phyloP scores from a whole-genome alignment of 2,329 filamentous ascomycete genomes.

The Arthrobotrys musiformis region DNA sequence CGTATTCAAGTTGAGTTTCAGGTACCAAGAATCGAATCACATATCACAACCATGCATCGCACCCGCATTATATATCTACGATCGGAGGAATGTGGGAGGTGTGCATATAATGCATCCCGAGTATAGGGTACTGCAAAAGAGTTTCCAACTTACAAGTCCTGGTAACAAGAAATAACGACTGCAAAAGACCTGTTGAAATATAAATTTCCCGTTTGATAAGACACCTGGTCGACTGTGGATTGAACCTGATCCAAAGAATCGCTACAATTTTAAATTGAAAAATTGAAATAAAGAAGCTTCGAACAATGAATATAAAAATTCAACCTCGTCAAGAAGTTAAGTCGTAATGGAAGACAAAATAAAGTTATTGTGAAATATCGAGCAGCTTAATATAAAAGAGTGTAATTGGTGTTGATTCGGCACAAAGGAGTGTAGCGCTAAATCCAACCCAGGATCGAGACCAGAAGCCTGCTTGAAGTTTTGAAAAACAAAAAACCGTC shows the following conservation, averaged over 20 bases:
- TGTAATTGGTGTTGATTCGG: constrained; percentile 55
- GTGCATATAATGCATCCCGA: neutral
- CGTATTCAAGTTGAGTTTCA: constrained; percentile 11
- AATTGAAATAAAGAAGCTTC: constrained; percentile 20
- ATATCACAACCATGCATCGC: neutral
- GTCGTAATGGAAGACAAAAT: constrained; percentile 44
- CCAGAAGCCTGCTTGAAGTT: constrained; percentile 51
- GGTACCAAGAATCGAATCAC: constrained; percentile 7
- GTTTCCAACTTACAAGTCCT: constrained; percentile 35
- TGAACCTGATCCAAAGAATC: constrained; percentile 45
- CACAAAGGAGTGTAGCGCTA: constrained; percentile 55
- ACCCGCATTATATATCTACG: constrained; percentile 10
- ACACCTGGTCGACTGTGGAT: constrained; percentile 49
- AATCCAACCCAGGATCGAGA: constrained; percentile 54
- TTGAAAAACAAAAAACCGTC: constrained; percentile 53
- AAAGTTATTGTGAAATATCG: constrained; percentile 19
- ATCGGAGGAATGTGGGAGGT: neutral
- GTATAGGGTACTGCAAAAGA: neutral
- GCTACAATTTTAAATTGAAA: constrained; percentile 19
- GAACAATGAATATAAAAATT: constrained; percentile 23
- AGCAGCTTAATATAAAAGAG: constrained; percentile 52
- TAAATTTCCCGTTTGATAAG: constrained; percentile 37
- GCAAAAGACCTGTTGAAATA: constrained; percentile 27
- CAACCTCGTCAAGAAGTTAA: constrained; percentile 55
- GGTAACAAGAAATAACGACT: constrained; percentile 36